Evolutionary conservation across 2,329 filamentous ascomycete species (phyloP).

Genomic region (Colletotrichum musicola): DNA sequence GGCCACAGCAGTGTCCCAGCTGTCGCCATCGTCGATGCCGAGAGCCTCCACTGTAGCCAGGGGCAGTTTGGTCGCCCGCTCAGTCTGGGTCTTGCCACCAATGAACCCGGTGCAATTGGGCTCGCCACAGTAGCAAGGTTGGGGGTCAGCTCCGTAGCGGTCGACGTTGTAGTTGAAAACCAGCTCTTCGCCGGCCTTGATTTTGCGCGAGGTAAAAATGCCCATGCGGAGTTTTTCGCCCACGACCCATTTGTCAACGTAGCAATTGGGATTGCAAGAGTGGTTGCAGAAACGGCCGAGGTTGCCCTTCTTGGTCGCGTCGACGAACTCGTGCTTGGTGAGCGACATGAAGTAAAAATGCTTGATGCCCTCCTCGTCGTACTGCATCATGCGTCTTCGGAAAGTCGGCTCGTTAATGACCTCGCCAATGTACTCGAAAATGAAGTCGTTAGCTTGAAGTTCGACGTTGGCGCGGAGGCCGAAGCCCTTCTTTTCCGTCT

Average conservation of each 20-base stretch:
- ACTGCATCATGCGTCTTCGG: constrained; percentile 89
- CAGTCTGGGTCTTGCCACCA: constrained; percentile 97
- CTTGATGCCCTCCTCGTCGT: constrained; percentile 96
- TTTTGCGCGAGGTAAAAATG: constrained; percentile 90
- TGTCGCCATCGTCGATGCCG: constrained; percentile 91
- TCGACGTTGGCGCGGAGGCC: constrained; percentile 86
- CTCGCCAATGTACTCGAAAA: constrained; percentile 98
- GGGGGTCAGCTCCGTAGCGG: constrained; percentile 94
- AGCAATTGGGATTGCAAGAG: constrained; percentile 98
- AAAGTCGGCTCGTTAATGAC: constrained; percentile 95
- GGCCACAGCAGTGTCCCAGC: constrained; percentile 90
- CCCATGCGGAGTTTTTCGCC: constrained; percentile 98
- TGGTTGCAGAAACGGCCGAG: constrained; percentile 98
- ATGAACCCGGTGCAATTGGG: constrained; percentile 96
- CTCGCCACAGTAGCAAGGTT: constrained; percentile 96
- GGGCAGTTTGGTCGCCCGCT: constrained; percentile 91
- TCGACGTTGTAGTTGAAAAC: constrained; percentile 99
- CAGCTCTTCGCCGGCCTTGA: constrained; percentile 91
- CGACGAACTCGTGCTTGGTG: constrained; percentile 95
- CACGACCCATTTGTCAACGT: constrained; percentile 99
- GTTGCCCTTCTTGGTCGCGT: constrained; percentile 97
- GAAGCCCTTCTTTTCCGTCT: constrained; percentile 97
- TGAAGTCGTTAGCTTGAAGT: constrained; percentile 87
- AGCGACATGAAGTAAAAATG: constrained; percentile 99
- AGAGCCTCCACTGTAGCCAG: constrained; percentile 92